Conservation (phyloP, 2,329 filamentous ascomycete genomes). For the Pochonia chlamydosporia region DNA sequence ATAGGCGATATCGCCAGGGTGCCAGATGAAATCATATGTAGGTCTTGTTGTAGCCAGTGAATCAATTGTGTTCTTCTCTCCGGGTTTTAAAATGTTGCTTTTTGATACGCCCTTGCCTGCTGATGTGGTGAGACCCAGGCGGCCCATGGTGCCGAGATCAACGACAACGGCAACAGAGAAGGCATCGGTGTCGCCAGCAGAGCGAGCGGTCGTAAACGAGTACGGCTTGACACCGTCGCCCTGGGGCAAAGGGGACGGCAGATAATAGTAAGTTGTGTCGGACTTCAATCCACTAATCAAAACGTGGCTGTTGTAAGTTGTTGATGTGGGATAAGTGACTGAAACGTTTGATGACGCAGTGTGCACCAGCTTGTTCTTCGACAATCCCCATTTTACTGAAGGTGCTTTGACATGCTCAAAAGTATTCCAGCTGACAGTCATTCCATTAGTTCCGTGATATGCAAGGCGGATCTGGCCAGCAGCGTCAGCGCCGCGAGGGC, state of each 20-base stretch:
- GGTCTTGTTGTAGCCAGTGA: constrained; percentile 43
- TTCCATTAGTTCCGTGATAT: constrained; percentile 5
- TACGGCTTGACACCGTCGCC: neutral
- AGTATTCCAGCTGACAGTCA: constrained; percentile 28
- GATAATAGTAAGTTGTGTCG: constrained; percentile 3
- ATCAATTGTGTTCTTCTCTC: constrained; percentile 52
- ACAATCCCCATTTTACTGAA: constrained; percentile 22
- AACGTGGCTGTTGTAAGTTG: constrained; percentile 24
- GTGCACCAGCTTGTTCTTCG: constrained; percentile 14
- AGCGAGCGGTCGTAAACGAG: neutral
- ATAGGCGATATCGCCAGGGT: constrained; percentile 50
- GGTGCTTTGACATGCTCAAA: constrained; percentile 19
- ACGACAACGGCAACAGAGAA: constrained; percentile 20
- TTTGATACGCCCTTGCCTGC: neutral
- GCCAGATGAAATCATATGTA: constrained; percentile 48
- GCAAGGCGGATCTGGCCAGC: constrained; percentile 2
- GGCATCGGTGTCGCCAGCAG: constrained; percentile 8
- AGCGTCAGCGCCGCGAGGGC: neutral
- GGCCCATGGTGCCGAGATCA: constrained; percentile 11
- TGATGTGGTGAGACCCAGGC: constrained; percentile 7
- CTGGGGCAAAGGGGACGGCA: neutral
- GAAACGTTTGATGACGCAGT: constrained; percentile 20
- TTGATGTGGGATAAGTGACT: constrained; percentile 23
- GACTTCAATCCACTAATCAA: constrained; percentile 2
- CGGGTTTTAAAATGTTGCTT: constrained; percentile 17